A percentile compares a stretch with the other conserved stretches of the same genome.
These are phyloP conservation scores for Globisporangium solare DNA, from an alignment of 352 stramenopile species.

Conservation along the genomic window DNA sequence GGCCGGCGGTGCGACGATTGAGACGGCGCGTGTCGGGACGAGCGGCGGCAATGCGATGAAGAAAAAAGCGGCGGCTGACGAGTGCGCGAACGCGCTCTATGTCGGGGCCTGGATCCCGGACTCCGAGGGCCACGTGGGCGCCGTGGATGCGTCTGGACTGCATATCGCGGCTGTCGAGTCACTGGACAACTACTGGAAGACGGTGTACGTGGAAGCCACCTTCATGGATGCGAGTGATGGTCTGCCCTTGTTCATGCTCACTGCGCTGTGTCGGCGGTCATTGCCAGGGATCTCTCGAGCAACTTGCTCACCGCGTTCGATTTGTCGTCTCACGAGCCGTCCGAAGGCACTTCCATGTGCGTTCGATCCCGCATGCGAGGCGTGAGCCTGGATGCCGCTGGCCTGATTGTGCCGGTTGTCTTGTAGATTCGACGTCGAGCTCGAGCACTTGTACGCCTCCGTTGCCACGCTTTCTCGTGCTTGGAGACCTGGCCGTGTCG, in stretches of 20 bases:
- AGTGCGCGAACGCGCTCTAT: constrained; percentile 12
- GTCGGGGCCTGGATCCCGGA: not conserved
- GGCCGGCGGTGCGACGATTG: not conserved
- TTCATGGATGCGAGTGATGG: not conserved
- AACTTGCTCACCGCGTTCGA: constrained; percentile 14
- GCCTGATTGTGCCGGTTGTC: no score
- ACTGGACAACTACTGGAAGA: constrained; percentile 1
- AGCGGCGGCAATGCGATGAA: not conserved
- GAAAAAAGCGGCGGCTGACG: not conserved
- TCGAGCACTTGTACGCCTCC: constrained; percentile 5
- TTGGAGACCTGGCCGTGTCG: no score
- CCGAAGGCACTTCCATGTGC: not conserved
- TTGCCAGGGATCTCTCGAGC: constrained; percentile 9
- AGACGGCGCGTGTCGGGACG: not conserved
- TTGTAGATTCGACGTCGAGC: no score
- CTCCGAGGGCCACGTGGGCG: not conserved
- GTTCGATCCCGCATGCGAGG: no score
- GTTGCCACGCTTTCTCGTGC: no score
- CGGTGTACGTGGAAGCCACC: constrained; percentile 3
- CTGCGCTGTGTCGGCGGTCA: not conserved
- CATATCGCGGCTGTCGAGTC: constrained; percentile 4
- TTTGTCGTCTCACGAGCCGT: constrained; percentile 2
- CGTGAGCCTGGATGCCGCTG: no score
- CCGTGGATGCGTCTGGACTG: constrained; percentile 4
- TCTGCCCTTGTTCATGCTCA: not conserved